phyloP scores from a whole-genome alignment of 2,329 filamentous ascomycete species.

The Aspergillus luchuensis region DNA sequence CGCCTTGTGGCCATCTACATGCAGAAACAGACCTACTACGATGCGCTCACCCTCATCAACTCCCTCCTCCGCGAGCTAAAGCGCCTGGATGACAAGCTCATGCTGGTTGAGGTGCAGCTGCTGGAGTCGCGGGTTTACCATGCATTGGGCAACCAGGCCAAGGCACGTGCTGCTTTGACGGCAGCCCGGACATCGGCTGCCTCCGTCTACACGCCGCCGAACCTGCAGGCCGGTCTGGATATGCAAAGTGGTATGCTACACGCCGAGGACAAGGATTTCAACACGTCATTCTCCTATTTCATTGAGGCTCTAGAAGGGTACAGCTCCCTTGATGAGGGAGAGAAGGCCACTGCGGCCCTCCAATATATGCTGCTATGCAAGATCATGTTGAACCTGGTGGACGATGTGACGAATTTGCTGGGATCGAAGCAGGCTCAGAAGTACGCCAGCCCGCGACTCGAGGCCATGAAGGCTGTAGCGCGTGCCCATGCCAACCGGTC shows the following conservation, averaged over 20 bases:
- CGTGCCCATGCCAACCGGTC: slow-evolving; percentile 93
- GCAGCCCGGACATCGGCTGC: slow-evolving; percentile 93
- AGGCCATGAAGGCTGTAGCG: slow-evolving; percentile 98
- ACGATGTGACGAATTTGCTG: slow-evolving; percentile 95
- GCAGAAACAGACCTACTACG: slow-evolving; percentile 96
- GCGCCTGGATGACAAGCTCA: slow-evolving; percentile 96
- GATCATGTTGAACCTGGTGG: slow-evolving; percentile 96
- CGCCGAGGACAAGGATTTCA: slow-evolving; percentile 98
- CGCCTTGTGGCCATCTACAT: slow-evolving; percentile 92
- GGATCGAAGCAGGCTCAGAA: slow-evolving; percentile 94
- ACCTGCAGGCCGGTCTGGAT: slow-evolving; percentile 92
- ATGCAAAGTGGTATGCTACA: slow-evolving; percentile 99
- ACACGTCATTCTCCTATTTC: slow-evolving; percentile 98
- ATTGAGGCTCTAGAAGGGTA: slow-evolving; percentile 98
- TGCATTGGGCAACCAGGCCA: slow-evolving; percentile 92
- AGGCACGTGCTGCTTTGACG: slow-evolving; percentile 91
- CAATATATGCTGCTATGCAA: slow-evolving; percentile 99
- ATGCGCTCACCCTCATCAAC: slow-evolving; percentile 95
- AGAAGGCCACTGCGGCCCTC: slow-evolving; percentile 90
- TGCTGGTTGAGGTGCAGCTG: slow-evolving; percentile 95
- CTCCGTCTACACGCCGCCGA: slow-evolving; percentile 93
- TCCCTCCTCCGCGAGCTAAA: slow-evolving; percentile 93
- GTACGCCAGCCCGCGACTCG: slow-evolving; percentile 91
- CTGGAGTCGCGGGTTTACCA: slow-evolving; percentile 97
- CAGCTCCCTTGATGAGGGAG: slow-evolving; percentile 83